Evolutionary conservation across 306 rosid genomes (phyloP), one percentile per base, ranked within the genome.

Genomic region (Arachis stenosperma): DNA sequence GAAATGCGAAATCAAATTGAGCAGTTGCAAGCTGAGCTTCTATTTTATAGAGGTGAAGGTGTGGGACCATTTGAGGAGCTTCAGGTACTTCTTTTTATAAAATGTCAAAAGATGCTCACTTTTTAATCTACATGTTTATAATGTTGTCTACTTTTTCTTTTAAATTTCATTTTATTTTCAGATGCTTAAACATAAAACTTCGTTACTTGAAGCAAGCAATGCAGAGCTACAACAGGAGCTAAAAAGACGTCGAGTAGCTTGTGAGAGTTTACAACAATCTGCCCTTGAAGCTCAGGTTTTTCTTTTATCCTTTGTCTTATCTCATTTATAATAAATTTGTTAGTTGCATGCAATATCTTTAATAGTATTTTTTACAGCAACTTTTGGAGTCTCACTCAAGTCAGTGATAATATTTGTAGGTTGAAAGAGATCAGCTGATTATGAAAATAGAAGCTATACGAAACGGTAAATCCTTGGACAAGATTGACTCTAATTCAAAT

Each of bases 121-220:
- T 3, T 54, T 47, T 54, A 39, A 22, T 62, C 69, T 51, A 61
- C 4, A 61, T 52, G 62, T 67, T 71, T 48, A 69, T 76, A 22
- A 68, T 41, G 61, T 43, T 51, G 57, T 47, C 76, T 64, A 30
- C 12, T 41, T 41, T 61, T 36, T 46, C 47, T 37, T 14, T 17
- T 75, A 33, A 33, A 2, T 33, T 33, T 33, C 0, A 33, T 78
- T 33, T 13, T 4, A 0, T 48, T 48, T 69, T 41, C 84, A 95
- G 98, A 95, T 95, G 67, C 86, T 91, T 36, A 95, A 90, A 80
- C 90, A 84, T 83, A 95, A 95, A 83, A 82, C 90, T 79, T 84
- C 97, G 37, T 82, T 95, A 79, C 99, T 95, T 9, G 97, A 95
- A 83, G 90, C 92, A 75, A 91, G 96, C 84, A 95, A 95, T 51